Conservation (phyloP, 1,139 yeast genomes). For the Chernovozyma sophiae-reginae region DNA sequence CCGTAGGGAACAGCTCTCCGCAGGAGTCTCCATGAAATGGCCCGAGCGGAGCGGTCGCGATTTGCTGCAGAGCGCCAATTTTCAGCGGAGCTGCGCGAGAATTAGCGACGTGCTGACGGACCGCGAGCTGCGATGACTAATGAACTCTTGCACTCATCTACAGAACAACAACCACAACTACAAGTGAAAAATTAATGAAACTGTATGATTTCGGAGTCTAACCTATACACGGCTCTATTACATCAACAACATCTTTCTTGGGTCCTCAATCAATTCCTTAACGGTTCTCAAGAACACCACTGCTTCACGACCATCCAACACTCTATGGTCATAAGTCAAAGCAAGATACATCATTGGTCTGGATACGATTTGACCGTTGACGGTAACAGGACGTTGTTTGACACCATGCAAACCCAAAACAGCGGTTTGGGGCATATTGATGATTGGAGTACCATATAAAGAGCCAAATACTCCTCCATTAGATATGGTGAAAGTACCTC, state of each 20-base stretch:
- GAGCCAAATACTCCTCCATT: slow-evolving; percentile 99
- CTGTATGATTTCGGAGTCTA: no score
- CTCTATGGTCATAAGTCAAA: slow-evolving; percentile 96
- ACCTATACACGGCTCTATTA: no score
- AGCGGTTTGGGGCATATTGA: slow-evolving; percentile 97
- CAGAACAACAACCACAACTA: no score
- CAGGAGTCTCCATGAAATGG: not conserved
- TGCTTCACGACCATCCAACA: slow-evolving; percentile 98
- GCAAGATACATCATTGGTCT: slow-evolving; percentile 99
- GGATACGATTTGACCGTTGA: slow-evolving; percentile 90
- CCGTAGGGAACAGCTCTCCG: not conserved
- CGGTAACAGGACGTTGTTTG: slow-evolving; percentile 96
- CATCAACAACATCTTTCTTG: slow-evolving; percentile 92
- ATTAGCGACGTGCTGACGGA: no score
- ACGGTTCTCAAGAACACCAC: slow-evolving; percentile 94
- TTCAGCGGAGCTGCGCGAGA: no score
- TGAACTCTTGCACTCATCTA: no score
- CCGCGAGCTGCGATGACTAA: no score
- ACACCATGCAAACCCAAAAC: slow-evolving; percentile 97
- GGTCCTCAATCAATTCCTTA: slow-evolving; percentile 97
- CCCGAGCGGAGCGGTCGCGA: not conserved
- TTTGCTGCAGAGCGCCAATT: no score
- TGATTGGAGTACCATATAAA: slow-evolving; percentile 96
- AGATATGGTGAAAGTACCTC: slow-evolving; percentile 98
- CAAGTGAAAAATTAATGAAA: no score